These are phyloP conservation scores for Aspergillus intermedius DNA, from an alignment of 2,329 filamentous ascomycete genomes.

Conservation along the genomic window DNA sequence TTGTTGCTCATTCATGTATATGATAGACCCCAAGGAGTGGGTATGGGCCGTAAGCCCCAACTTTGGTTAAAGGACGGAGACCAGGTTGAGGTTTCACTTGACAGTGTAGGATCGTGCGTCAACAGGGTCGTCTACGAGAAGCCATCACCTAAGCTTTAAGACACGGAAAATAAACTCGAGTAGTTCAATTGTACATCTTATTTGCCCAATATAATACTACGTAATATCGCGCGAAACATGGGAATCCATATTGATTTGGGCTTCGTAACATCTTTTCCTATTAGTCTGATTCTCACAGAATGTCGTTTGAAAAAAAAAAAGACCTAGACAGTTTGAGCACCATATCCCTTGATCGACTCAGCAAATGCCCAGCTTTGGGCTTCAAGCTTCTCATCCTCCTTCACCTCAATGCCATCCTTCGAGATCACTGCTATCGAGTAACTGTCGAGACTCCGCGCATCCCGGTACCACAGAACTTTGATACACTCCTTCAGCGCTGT, in stretches of 20 bases:
- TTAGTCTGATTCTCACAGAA: conserved; percentile 5
- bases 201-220: not conserved
- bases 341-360: conserved; percentile 89
- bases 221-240: not conserved
- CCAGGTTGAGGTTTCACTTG: conserved; percentile 61
- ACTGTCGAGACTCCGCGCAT: conserved; percentile 82
- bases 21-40: conserved; percentile 60
- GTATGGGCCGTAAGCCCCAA: conserved; percentile 60
- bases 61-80: conserved; percentile 66
- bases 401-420: conserved; percentile 78
- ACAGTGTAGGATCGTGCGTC: conserved; percentile 55
- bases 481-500: conserved; percentile 83
- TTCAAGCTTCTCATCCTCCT: conserved; percentile 81
- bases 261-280: conserved; percentile 23
- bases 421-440: conserved; percentile 90
- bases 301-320: conserved; percentile 16
- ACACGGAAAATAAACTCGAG: not conserved
- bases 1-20: not conserved
- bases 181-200: not conserved
- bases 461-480: conserved; percentile 97
- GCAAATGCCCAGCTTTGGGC: conserved; percentile 98
- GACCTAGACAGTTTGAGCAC: conserved; percentile 62
- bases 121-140: conserved; percentile 41
- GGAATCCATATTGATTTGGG: not conserved
- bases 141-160: conserved; percentile 31